Evolutionary conservation across 148 eudicot genomes (phyloP).

Genomic region (Nepenthes gracilis): DNA sequence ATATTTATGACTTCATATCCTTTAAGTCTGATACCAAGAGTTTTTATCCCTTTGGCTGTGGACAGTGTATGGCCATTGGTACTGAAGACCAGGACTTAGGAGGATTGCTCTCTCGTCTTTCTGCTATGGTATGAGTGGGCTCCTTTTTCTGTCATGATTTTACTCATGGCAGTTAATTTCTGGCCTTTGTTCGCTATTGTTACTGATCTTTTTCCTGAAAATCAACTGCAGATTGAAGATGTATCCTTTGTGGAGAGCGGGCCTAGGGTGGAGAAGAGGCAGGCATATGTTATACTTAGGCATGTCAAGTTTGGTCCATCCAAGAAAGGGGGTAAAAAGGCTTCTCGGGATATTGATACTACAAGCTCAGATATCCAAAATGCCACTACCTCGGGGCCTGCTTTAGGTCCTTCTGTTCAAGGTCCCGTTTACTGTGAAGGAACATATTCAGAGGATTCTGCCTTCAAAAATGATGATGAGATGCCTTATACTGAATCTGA

Average conservation of each 20-base stretch:
- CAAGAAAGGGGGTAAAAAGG: constrained; percentile 51
- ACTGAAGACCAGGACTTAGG: constrained; percentile 30
- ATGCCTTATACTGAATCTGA: constrained; percentile 9
- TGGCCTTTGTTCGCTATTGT: neutral
- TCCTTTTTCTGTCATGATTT: neutral
- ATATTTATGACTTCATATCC: neutral
- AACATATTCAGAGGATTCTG: constrained; percentile 15
- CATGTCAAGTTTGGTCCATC: constrained; percentile 64
- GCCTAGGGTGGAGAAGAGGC: constrained; percentile 41
- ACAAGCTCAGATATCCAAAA: constrained; percentile 7
- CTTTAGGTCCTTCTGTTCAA: constrained; percentile 1
- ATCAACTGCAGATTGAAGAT: constrained; percentile 50
- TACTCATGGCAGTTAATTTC: neutral
- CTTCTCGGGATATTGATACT: constrained; percentile 5
- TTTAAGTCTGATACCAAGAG: neutral
- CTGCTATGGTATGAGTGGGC: constrained; percentile 33
- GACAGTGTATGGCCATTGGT: constrained; percentile 49
- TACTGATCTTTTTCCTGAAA: neutral
- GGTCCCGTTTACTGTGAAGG: constrained; percentile 4
- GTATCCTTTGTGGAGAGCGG: constrained; percentile 50
- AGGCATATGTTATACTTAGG: constrained; percentile 47
- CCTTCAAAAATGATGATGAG: constrained; percentile 15
- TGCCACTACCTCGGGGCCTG: constrained; percentile 1
- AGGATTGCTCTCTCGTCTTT: constrained; percentile 33
- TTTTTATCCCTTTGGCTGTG: constrained; percentile 1